Base-by-base conservation (phyloP, 306 rosid species). In the Castanea mollissima region DNA sequence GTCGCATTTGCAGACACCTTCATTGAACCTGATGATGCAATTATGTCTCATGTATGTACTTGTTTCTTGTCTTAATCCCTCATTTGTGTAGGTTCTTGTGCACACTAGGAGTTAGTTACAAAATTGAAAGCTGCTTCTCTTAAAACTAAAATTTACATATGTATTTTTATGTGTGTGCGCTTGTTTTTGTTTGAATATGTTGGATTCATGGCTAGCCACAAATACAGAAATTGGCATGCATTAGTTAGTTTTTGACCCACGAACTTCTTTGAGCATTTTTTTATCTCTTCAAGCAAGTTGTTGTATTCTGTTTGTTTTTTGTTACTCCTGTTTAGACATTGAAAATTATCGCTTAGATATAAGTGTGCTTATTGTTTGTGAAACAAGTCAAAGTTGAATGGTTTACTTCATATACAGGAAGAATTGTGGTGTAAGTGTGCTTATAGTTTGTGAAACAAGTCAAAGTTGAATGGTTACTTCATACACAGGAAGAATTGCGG, bases 1-100 rank as follows among this genome's bases (percentile, higher is more conserved):
- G 72, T 68, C 10, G 72, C 72, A 35, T 68, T 68, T 68, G 72
- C 72, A 34, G 72, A 68, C 20, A 68, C 72, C 49, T 68, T 68
- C 72, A 68, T 68, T 68, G 72, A 68, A 68, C 72, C 72, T 34
- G 54, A 68, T 35, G 72, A 68, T 68, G 72, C 38, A 68, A 68
- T 68, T 68, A 68, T 68, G 72, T 35, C 72, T 34, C 72, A 68
- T 31, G 72, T 68, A 68, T 35, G 52, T 27, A 35, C 20, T 34
- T 19, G 14, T 19, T 68, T 64, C 46, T 31, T 35, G 54, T 68
- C 72, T 34, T 68, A 68, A 68, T 68, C 52, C 38, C 38, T 68
- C 41, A 11, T 65, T 65, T 65, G 11, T 65, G 11, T 65, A 34
- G 72, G 72, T 19, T 68, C 54, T 68, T 14, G 11, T 19, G 27